phyloP scores from a whole-genome alignment of 1,284 basidiomycete genomes.

The Peniophora sp. region DNA sequence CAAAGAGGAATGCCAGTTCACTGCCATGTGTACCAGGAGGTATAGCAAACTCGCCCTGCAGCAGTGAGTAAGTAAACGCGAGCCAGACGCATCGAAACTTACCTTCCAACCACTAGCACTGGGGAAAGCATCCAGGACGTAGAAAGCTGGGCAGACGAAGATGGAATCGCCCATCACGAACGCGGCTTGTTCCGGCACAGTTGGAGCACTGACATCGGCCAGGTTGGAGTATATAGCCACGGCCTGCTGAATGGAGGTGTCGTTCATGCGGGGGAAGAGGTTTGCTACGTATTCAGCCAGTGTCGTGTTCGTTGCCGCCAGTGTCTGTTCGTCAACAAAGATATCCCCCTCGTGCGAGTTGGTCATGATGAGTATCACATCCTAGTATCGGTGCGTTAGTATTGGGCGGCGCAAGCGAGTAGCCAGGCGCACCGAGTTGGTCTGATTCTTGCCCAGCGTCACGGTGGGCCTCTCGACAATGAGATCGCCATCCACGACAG shows the following conservation, averaged over 20 bases:
- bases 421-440: not conserved
- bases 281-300: slow-evolving; percentile 24
- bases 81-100: not conserved
- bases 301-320: slow-evolving; percentile 15
- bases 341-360: slow-evolving; percentile 15
- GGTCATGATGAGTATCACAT: not conserved
- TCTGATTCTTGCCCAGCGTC: slow-evolving; percentile 19
- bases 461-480: slow-evolving; percentile 33
- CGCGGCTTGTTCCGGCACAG: slow-evolving; percentile 18
- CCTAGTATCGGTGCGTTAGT: not conserved
- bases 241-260: slow-evolving; percentile 16
- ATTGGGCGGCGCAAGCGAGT: not conserved
- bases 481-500: slow-evolving; percentile 37
- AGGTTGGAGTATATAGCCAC: slow-evolving; percentile 18
- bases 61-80: not conserved
- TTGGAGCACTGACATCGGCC: not conserved
- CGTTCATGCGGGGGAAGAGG: slow-evolving; percentile 27
- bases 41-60: slow-evolving; percentile 28
- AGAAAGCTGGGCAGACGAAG: slow-evolving; percentile 30
- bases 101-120: slow-evolving; percentile 24
- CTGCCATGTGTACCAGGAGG: slow-evolving; percentile 26
- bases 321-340: slow-evolving; percentile 27
- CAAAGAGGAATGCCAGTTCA: slow-evolving; percentile 27
- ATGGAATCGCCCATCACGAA: slow-evolving; percentile 38
- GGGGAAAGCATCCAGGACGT: slow-evolving; percentile 21